Conservation (phyloP, 164 flowering plant species). For the Umbilicus rupestris region DNA sequence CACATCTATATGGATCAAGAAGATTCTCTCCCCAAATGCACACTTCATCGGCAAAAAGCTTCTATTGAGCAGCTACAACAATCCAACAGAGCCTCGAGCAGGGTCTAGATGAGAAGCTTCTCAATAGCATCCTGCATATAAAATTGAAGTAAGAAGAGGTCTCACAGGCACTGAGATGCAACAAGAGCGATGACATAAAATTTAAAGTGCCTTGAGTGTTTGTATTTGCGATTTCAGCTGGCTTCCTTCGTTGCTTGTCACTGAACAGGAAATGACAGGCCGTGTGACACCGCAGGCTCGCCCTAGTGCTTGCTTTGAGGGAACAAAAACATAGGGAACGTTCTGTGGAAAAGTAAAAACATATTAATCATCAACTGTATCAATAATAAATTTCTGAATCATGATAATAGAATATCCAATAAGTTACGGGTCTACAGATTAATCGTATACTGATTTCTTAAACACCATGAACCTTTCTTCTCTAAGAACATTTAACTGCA, state of each 20-base stretch:
- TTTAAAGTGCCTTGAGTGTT: constrained; percentile 43
- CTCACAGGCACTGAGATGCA: neutral
- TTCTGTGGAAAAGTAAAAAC: constrained; percentile 34
- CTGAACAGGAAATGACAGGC: constrained; percentile 77
- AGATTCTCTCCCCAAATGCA: neutral
- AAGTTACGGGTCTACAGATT: neutral
- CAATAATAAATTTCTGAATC: neutral
- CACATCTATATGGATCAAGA: neutral
- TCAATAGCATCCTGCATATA: neutral
- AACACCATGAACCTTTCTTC: too few relatives aligned
- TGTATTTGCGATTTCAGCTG: constrained; percentile 72
- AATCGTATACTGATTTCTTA: too few relatives aligned
- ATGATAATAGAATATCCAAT: too few relatives aligned
- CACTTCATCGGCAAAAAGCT: constrained; percentile 2
- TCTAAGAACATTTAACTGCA: too few relatives aligned
- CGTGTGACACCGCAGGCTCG: constrained; percentile 88
- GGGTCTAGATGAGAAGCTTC: neutral
- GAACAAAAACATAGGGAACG: constrained; percentile 75
- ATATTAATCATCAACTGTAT: neutral
- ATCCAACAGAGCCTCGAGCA: neutral
- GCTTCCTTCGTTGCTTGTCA: constrained; percentile 79
- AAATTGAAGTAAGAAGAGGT: neutral
- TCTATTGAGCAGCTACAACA: constrained; percentile 2
- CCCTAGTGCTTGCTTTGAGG: constrained; percentile 86
- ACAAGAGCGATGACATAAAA: neutral